phyloP scores from a whole-genome alignment of 1,284 basidiomycete genomes.

The Trichosporon inkin region DNA sequence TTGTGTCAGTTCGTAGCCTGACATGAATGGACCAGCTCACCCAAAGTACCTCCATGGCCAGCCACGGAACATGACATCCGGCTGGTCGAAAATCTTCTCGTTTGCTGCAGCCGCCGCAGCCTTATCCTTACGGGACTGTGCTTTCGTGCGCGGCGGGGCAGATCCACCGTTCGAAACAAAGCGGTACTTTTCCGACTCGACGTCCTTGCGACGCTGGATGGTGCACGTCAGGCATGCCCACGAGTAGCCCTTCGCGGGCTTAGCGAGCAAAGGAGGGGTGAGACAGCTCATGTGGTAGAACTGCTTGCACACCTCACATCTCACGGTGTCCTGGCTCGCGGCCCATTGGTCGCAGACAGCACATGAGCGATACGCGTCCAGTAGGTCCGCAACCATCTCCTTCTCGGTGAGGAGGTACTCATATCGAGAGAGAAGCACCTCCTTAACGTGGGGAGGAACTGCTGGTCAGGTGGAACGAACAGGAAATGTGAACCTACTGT shows the following conservation, averaged over 20 bases:
- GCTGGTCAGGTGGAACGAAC: slow-evolving; percentile 13
- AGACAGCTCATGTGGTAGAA: slow-evolving; percentile 95
- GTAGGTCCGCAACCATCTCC: slow-evolving; percentile 84
- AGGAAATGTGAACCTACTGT: slow-evolving; percentile 60
- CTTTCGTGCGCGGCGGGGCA: slow-evolving; percentile 56
- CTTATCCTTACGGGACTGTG: slow-evolving; percentile 60
- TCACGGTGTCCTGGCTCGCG: slow-evolving; percentile 75
- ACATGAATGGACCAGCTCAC: slow-evolving; percentile 54
- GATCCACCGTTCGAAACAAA: slow-evolving; percentile 53
- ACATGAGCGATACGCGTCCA: slow-evolving; percentile 79
- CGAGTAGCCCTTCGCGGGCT: slow-evolving; percentile 93
- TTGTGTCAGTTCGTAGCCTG: slow-evolving; percentile 13
- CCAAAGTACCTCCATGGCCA: slow-evolving; percentile 98
- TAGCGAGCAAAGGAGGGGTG: slow-evolving; percentile 85
- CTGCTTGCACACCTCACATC: slow-evolving; percentile 88
- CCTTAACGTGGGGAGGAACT: slow-evolving; percentile 77
- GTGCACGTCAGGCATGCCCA: slow-evolving; percentile 97
- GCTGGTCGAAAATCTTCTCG: slow-evolving; percentile 57
- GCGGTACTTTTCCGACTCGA: slow-evolving; percentile 65
- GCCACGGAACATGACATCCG: slow-evolving; percentile 61
- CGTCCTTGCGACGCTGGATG: slow-evolving; percentile 77
- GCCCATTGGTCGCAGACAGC: slow-evolving; percentile 77
- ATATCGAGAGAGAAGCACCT: slow-evolving; percentile 73
- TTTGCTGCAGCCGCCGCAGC: slow-evolving; percentile 27
- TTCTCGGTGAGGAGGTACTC: slow-evolving; percentile 94